Base-by-base conservation (phyloP, 2,329 filamentous ascomycete genomes). In the Ceratocystis cacaofunesta region DNA sequence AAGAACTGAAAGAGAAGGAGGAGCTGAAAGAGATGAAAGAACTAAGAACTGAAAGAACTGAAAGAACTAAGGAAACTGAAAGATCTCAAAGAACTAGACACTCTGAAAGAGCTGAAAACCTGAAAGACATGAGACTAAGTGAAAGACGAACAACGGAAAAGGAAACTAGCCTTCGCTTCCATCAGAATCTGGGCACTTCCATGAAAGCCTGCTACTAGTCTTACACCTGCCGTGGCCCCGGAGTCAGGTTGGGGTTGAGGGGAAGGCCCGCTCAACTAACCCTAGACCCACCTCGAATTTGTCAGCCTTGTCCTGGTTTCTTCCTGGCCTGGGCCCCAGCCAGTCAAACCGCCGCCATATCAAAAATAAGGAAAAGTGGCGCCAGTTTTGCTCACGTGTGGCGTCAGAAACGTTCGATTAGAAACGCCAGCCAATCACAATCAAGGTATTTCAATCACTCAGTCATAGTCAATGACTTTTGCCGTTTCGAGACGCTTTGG, bases 391-490 rank as follows among this genome's bases (percentile, higher is more conserved):
- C n/a, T 52, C 61, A 30, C 19, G n/a, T 62, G 36, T 63, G 41
- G 6, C 41, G 25, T 43, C 52, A 32, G 36, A 30, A 64, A 55
- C 46, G 62, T 50, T 62, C 28, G 61, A 64, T 50, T 15, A 46
- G 22, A 41, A 64, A 25, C 63, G 63, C 28, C 50, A 41, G 25
- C 66, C 66, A 67, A 67, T 67, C 66, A 67, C 17, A 67, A 25
- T 10, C n/a, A 32, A 63, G 36, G 66, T 67, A 67, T 67, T 67
- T 67, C 58, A 63, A 66, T 64, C 55, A 65, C 58, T 62, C 63
- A 67, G 55, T 48, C 66, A 67, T 62, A 43, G 48, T 25, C 58
- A 66, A 61, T 28, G 12, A 22, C 22, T 15, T 41, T 65, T 67
- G 36, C 66, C 60, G 43, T 58, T 65, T 65, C 63, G 55, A 60